Evolutionary conservation across 192 early-diverging fungal genomes (phyloP), one percentile per base, ranked within the genome.

Genomic region (Dispira parvispora): DNA sequence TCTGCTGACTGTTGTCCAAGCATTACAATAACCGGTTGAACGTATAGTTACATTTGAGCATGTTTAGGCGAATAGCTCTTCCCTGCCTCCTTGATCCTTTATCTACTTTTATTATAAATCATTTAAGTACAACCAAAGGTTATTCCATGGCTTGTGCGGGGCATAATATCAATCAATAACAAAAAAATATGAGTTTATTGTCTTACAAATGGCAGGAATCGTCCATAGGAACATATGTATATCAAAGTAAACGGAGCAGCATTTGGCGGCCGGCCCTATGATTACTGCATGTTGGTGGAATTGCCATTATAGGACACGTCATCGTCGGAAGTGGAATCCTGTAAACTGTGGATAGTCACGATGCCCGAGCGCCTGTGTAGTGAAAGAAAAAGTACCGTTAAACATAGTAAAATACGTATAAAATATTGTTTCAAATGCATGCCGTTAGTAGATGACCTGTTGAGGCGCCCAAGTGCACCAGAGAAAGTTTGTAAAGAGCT

Each of bases 261-360:
- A 23, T 9, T 23, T 50, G 47, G 47, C 9, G 16, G 16, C 21
- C 47, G 9, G 4, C 47, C 53, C 25, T 8, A 55, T 20, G n/a
- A 55, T 50, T 50, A 50, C 18, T 27, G 53, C 57, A 60, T 60
- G 27, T 60, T 60, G 32, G 57, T 60, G 10, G 57, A 60, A 43
- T 60, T 60, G 2, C 57, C 57, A 60, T 60, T 60, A 43, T 60
- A 60, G 57, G 57, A 42, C 11, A 42, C 1, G 18, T 60, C 57
- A 16, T 14, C 13, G 13, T 60, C 57, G 16, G 57, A 60, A 21
- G 32, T 43, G 11, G 21, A 10, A 23, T 26, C 54, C 16, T 27
- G 21, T 56, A 26, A 26, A 27, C 27, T 26, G 26, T 56, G 54
- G 54, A 56, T 56, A 10, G 54, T 8, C 13, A 26, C 20, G 25